Conservation (phyloP, 163 green algal species). For the Coccomyxa subellipsoidea region DNA sequence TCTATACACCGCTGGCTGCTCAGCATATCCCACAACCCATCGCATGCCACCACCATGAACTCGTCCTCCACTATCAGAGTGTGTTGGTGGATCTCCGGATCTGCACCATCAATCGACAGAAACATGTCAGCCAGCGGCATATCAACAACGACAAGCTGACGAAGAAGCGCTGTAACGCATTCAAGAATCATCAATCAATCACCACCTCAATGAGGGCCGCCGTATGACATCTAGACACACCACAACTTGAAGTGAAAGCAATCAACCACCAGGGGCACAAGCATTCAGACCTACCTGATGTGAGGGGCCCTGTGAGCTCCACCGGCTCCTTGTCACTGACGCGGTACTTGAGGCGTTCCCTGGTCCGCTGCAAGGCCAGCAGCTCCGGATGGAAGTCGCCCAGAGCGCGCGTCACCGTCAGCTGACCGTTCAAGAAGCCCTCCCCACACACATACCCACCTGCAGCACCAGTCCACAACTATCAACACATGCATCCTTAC, state of each 20-base stretch:
- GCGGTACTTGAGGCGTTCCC: neutral
- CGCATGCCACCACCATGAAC: conserved; percentile 62
- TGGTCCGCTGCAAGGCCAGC: neutral
- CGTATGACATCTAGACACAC: neutral
- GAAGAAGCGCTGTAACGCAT: too few relatives aligned
- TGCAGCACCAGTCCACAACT: neutral
- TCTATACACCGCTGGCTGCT: conserved; percentile 53
- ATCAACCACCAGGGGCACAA: too few relatives aligned
- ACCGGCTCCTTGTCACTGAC: neutral
- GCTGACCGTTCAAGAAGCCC: conserved; percentile 62
- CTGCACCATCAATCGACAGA: conserved; percentile 11
- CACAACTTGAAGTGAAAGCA: neutral
- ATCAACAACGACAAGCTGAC: too few relatives aligned
- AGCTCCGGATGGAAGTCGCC: conserved; percentile 36
- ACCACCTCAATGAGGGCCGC: neutral
- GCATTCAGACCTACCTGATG: too few relatives aligned
- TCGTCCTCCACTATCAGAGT: conserved; percentile 52
- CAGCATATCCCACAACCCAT: conserved; percentile 76
- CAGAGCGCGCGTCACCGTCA: conserved; percentile 53
- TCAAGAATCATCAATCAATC: neutral
- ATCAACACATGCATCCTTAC: too few relatives aligned
- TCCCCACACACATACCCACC: conserved; percentile 41
- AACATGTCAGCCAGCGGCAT: too few relatives aligned
- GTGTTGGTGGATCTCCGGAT: conserved; percentile 23
- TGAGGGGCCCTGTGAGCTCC: conserved; percentile 14